These are phyloP conservation scores for Logfia minima DNA, from an alignment of 129 eudicot species.

Conservation along the genomic window DNA sequence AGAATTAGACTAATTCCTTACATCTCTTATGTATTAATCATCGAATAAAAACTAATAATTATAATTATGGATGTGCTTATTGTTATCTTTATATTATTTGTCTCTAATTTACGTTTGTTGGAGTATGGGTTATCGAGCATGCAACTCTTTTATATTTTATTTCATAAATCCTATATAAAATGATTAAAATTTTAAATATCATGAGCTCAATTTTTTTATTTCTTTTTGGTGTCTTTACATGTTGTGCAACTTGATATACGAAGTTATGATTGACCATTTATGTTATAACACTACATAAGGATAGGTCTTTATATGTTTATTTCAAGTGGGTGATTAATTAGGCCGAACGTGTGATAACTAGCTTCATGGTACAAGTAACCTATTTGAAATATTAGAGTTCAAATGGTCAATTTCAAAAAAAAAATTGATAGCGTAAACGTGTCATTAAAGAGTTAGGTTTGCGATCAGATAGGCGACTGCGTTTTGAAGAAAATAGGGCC, in stretches of 20 bases:
- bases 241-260: too few species aligned
- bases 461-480: too few species aligned
- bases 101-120: background rate
- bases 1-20: background rate
- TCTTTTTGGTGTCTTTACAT: too few species aligned
- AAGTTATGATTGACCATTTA: background rate
- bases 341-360: slow-evolving; percentile 25
- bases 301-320: background rate
- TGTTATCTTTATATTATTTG: background rate
- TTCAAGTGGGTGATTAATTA: slow-evolving; percentile 27
- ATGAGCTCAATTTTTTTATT: too few species aligned
- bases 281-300: background rate
- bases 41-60: background rate
- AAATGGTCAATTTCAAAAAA: slow-evolving; percentile 22
- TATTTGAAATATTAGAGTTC: slow-evolving; percentile 19
- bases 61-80: too few species aligned
- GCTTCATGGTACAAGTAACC: slow-evolving; percentile 33
- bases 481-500: too few species aligned
- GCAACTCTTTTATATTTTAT: too few species aligned
- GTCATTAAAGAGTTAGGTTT: background rate
- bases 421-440: slow-evolving; percentile 25
- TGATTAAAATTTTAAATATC: too few species aligned
- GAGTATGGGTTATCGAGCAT: too few species aligned
- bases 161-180: too few species aligned
- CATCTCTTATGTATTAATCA: background rate